Evolutionary conservation across 164 flowering plant species (phyloP).

Genomic region (Tetrastigma voinierianum): DNA sequence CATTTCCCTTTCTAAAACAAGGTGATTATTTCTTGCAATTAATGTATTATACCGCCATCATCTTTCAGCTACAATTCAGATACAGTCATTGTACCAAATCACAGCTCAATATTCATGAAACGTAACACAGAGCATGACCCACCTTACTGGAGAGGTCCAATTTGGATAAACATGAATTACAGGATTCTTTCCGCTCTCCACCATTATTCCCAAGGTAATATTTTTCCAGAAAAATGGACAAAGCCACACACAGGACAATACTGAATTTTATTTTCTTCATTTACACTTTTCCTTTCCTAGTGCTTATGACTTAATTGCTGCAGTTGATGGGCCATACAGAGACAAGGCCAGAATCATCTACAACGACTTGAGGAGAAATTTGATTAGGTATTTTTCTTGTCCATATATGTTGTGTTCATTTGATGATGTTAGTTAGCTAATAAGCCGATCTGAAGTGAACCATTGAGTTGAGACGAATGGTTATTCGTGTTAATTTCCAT

Average conservation of each 20-base stretch:
- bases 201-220: too few relatives aligned
- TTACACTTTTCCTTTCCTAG: neutral
- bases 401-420: neutral
- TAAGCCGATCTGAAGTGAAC: neutral
- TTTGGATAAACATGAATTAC: too few relatives aligned
- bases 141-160: conserved; percentile 97
- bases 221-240: too few relatives aligned
- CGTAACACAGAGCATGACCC: conserved; percentile 95
- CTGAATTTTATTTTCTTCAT: too few relatives aligned
- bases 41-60: neutral
- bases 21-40: conserved; percentile 33
- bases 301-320: neutral
- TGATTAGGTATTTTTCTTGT: conserved; percentile 63
- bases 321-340: conserved; percentile 51
- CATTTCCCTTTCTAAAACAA: conserved; percentile 86
- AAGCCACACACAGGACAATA: too few relatives aligned
- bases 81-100: conserved; percentile 5
- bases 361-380: conserved; percentile 62
- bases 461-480: neutral
- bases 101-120: conserved; percentile 89
- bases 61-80: conserved; percentile 4
- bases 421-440: neutral
- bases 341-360: conserved; percentile 51
- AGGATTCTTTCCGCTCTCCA: too few relatives aligned
- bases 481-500: neutral